Evolutionary conservation across 805 yeast species (phyloP).

Genomic region (Blastobotrys terrestris): DNA sequence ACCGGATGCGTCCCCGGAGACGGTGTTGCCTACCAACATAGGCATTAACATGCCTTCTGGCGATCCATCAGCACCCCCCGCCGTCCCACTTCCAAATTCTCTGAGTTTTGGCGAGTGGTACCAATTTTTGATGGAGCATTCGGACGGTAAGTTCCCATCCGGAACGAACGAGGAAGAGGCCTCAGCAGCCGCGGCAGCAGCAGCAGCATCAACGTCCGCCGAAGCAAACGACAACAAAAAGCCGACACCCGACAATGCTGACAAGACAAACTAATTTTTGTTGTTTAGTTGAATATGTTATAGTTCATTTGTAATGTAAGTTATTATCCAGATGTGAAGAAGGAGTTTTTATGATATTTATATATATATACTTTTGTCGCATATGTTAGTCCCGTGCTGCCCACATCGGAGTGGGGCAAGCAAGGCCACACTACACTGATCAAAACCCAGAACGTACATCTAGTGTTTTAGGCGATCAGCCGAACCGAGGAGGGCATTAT

Average conservation of each 20-base stretch:
- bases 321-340: not conserved
- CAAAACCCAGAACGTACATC: too few relatives aligned
- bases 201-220: not conserved
- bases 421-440: too few relatives aligned
- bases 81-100: conserved; percentile 25
- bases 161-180: not conserved
- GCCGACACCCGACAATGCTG: not conserved
- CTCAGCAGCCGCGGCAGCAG: not conserved
- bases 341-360: not conserved
- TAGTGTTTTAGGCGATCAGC: too few relatives aligned
- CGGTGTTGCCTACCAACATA: not conserved
- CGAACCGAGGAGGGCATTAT: too few relatives aligned
- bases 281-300: not conserved
- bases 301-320: not conserved
- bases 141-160: conserved; percentile 5
- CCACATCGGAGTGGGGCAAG: too few relatives aligned
- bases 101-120: conserved; percentile 36
- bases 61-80: not conserved
- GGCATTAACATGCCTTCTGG: not conserved
- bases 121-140: conserved; percentile 28
- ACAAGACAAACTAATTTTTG: not conserved
- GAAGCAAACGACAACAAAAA: not conserved
- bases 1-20: not conserved
- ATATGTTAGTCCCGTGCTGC: too few relatives aligned
- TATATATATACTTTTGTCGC: too few relatives aligned